These are phyloP conservation scores for Alternaria novae-zelandiae DNA, from an alignment of 2,329 filamentous ascomycete species.

Conservation along the genomic window DNA sequence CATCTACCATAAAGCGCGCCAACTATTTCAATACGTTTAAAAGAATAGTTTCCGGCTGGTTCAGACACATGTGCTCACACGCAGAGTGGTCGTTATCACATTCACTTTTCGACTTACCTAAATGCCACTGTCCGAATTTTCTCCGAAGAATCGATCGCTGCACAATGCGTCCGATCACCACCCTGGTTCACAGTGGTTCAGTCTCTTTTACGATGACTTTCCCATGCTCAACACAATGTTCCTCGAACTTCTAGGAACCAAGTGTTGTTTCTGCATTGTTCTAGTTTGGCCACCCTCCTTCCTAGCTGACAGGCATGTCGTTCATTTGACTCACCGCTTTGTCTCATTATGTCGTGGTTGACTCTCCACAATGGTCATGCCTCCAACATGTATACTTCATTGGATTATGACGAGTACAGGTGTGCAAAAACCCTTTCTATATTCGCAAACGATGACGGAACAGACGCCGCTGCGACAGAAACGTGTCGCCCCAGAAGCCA, in stretches of 20 bases:
- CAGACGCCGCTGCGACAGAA: slow-evolving; percentile 4
- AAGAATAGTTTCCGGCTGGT: not conserved
- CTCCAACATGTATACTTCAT: slow-evolving; percentile 2
- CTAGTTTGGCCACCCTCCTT: not conserved
- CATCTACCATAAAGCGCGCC: not conserved
- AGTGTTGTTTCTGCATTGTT: slow-evolving; percentile 15
- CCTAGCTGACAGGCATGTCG: not conserved
- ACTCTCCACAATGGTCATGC: slow-evolving; percentile 16
- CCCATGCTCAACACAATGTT: not conserved
- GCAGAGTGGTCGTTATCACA: not conserved
- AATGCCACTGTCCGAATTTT: not conserved
- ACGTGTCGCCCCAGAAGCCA: slow-evolving; percentile 1
- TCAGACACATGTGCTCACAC: not conserved
- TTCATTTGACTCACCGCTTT: slow-evolving; percentile 15
- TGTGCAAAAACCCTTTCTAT: not conserved
- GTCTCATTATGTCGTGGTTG: slow-evolving; percentile 10
- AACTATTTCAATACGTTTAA: not conserved
- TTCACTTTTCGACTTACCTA: not conserved
- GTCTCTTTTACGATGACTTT: not conserved
- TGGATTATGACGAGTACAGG: not conserved
- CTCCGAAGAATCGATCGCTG: not conserved
- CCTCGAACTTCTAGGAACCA: not conserved
- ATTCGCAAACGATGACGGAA: slow-evolving; percentile 8
- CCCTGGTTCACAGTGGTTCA: not conserved
- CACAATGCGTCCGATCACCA: not conserved